Percentiles rank a stretch among this genome's conserved stretches.
These are phyloP conservation scores for Epichloe uncinata DNA, from an alignment of 2,329 filamentous ascomycete species.

Conservation along the genomic window DNA sequence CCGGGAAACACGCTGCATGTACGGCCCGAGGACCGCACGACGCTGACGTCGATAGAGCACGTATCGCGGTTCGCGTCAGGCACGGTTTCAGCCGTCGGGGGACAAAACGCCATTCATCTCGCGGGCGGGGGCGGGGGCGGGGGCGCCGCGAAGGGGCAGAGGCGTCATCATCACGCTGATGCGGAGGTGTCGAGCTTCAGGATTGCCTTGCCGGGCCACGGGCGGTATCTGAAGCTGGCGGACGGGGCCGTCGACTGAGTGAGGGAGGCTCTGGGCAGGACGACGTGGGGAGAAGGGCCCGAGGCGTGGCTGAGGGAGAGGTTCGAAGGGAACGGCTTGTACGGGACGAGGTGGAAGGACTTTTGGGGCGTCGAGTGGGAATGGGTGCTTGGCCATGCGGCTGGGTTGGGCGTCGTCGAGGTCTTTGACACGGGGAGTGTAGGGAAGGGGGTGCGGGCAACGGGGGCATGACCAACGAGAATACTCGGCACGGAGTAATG, in stretches of 20 bases:
- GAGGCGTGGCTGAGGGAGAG: slow-evolving; percentile 49
- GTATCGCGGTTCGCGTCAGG: slow-evolving; percentile 56
- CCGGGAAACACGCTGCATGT: slow-evolving; percentile 26
- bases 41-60: slow-evolving; percentile 45
- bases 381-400: slow-evolving; percentile 58
- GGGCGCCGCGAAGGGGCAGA: slow-evolving; percentile 11
- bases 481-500: no score
- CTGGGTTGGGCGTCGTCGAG: slow-evolving; percentile 57
- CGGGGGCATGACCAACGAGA: slow-evolving; percentile 14
- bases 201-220: slow-evolving; percentile 54
- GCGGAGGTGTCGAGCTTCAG: slow-evolving; percentile 24
- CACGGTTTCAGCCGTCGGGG: slow-evolving; percentile 55
- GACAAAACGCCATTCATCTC: slow-evolving; percentile 48
- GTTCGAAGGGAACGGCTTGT: slow-evolving; percentile 51
- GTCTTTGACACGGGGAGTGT: slow-evolving; percentile 63
- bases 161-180: slow-evolving; percentile 13
- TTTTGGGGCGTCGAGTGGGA: slow-evolving; percentile 58
- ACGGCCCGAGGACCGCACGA: slow-evolving; percentile 40
- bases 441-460: slow-evolving; percentile 47
- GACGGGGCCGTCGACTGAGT: slow-evolving; percentile 49
- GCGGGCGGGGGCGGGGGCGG: slow-evolving; percentile 52
- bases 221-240: slow-evolving; percentile 52
- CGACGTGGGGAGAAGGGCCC: slow-evolving; percentile 49
- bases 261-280: slow-evolving; percentile 42
- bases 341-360: slow-evolving; percentile 43